Evolutionary conservation across 306 rosid species (phyloP).

Genomic region (Styphnolobium japonicum): DNA sequence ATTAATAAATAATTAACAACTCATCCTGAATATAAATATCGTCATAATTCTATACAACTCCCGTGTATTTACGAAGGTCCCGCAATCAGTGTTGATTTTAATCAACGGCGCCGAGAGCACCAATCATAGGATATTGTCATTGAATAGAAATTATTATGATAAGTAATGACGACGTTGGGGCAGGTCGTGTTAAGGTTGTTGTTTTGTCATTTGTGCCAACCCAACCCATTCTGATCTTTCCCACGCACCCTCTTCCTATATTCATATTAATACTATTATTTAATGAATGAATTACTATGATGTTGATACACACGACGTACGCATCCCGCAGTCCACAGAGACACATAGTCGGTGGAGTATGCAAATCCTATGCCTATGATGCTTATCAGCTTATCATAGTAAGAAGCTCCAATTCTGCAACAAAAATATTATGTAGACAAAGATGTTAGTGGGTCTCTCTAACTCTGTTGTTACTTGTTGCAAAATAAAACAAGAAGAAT

Average conservation of each 20-base stretch:
- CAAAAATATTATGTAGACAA: neutral
- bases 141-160: neutral
- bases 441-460: neutral
- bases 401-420: neutral
- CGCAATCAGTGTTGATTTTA: neutral
- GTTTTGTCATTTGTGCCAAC: no score
- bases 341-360: neutral
- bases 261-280: neutral
- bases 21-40: no score
- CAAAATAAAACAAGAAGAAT: neutral
- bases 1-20: no score
- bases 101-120: neutral
- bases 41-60: no score
- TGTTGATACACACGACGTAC: neutral
- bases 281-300: neutral
- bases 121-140: neutral
- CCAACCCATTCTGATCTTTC: no score
- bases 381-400: neutral
- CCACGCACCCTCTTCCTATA: neutral
- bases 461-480: neutral
- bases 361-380: neutral
- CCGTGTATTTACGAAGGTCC: neutral
- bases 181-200: no score
- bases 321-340: neutral
- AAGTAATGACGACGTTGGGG: neutral